Conservation (phyloP, 176 grass and related monocot genomes). For the Cymbopogon citratus region DNA sequence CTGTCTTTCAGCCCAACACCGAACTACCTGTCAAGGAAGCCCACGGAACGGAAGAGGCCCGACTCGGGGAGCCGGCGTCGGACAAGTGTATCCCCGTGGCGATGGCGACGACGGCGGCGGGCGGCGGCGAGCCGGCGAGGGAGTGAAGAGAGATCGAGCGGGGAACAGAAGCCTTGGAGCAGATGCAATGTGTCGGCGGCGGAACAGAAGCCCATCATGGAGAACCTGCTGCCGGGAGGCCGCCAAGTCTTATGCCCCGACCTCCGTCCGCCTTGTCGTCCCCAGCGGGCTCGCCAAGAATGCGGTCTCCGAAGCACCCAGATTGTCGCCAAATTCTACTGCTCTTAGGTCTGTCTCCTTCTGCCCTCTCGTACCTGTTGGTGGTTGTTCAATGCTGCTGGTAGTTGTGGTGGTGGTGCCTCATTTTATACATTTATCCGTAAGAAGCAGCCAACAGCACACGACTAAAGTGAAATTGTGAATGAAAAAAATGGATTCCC, state of each 20-base stretch:
- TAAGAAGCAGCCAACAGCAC: neutral
- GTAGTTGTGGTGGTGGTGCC: neutral
- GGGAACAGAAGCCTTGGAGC: neutral
- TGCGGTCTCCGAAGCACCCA: conserved; percentile 33
- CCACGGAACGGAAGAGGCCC: too few relatives aligned
- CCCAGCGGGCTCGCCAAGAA: neutral
- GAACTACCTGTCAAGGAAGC: too few relatives aligned
- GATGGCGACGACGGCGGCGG: too few relatives aligned
- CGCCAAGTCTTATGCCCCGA: neutral
- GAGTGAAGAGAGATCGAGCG: neutral
- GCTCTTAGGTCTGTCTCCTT: neutral
- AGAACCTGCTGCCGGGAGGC: too few relatives aligned
- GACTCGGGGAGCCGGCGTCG: too few relatives aligned
- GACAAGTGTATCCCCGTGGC: too few relatives aligned
- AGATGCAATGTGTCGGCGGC: too few relatives aligned
- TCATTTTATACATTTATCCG: neutral
- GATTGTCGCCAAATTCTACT: conserved; percentile 11
- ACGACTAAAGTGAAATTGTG: neutral
- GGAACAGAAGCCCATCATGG: too few relatives aligned
- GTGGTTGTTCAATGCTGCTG: too few relatives aligned
- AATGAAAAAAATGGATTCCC: too few relatives aligned
- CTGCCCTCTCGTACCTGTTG: neutral
- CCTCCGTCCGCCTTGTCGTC: neutral
- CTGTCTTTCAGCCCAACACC: too few relatives aligned
- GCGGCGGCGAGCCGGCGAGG: neutral